Evolutionary conservation across 139 green algal genomes (phyloP), one percentile per base, ranked within the genome.

Genomic region (Chlamydomonas incerta): DNA sequence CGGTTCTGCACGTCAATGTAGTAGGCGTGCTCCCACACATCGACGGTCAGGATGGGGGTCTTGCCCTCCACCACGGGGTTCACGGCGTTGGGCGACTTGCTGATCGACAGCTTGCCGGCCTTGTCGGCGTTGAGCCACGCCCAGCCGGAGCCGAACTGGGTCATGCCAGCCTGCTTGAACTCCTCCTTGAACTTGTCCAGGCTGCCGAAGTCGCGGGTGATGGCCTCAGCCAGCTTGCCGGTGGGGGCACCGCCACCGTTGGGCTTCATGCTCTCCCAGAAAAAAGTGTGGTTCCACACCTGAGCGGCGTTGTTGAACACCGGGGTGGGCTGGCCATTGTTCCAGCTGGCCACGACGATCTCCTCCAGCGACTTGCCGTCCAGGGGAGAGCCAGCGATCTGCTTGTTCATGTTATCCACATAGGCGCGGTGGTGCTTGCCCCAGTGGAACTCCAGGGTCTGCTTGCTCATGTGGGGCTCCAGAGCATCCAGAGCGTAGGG

Each of bases 231-330:
- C 50, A 99, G 86, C 50, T 93, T 89, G 68, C 96, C 96, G 57
- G 82, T 92, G 58, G 96, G 97, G 21, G 90, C 87, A 80, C 96
- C 95, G n/a, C 92, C 94, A 65, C 91, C 92, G 35, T 94, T 95
- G 83, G 97, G 90, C 82, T 91, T 93, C 94, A 99, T 97, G 72
- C 83, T 94, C 91, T 90, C 86, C 96, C 97, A 99, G 94, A 98
- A 99, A 89, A 99, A 99, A 41, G 93, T 95, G 92, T 99, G 97
- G 93, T 99, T 99, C 91, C 96, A 97, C 34, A 95, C 89, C 89
- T 95, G 92, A 0, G 94, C 96, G 20, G 96, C 96, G 80, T 98
- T 98, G 95, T 98, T 98, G 93, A 99, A 99, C 35, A 92, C 95
- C 41, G 97, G 91, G 0, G 90, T 96, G 28, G 95, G 95, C 80